phyloP scores from a whole-genome alignment of 345 rosid species.

The Dimocarpus longan region DNA sequence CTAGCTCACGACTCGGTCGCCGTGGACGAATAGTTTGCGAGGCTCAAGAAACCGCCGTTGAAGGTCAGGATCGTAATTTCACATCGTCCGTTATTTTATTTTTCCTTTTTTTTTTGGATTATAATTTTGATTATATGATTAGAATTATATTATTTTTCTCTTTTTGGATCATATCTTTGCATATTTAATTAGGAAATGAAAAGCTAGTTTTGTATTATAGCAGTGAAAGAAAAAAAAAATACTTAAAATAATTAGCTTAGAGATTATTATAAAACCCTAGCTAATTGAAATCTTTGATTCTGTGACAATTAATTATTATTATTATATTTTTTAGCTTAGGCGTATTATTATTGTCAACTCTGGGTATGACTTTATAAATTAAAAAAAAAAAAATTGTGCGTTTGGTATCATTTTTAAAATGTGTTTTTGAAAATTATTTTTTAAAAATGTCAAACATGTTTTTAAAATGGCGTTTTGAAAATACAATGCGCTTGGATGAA shows the following conservation, averaged over 20 bases:
- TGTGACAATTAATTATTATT: background rate
- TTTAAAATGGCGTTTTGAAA: no score
- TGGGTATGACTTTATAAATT: background rate
- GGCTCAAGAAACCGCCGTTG: constrained; percentile 32
- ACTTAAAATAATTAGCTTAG: background rate
- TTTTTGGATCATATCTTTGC: background rate
- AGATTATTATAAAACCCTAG: background rate
- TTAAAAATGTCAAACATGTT: no score
- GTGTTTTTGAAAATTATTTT: no score
- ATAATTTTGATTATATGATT: background rate
- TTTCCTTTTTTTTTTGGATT: background rate
- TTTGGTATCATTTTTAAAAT: no score
- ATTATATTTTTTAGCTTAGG: background rate
- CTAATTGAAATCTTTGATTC: background rate
- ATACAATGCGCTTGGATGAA: no score
- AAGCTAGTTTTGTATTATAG: background rate
- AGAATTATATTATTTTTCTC: background rate
- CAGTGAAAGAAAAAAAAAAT: background rate
- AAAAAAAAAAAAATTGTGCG: no score
- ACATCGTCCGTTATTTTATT: background rate
- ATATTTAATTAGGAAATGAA: background rate
- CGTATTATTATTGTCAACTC: background rate
- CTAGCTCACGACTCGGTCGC: constrained; percentile 11
- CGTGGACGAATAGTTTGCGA: constrained; percentile 29
- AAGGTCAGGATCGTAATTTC: constrained; percentile 21